These are phyloP conservation scores for Metschnikowia cerradonensis DNA, from an alignment of 805 yeast species.

Conservation along the genomic window DNA sequence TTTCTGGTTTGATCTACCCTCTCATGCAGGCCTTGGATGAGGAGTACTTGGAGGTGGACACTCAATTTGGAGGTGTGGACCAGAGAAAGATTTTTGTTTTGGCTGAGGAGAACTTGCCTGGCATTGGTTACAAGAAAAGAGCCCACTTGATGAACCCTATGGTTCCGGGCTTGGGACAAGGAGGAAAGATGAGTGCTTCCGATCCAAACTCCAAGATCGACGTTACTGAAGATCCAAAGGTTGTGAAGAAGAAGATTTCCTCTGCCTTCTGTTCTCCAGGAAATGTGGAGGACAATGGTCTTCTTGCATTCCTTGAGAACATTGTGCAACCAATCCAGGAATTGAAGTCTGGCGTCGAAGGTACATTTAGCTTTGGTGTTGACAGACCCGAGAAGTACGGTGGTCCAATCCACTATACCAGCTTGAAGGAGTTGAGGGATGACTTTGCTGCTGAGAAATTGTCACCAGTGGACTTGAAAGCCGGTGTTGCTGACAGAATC, in stretches of 20 bases:
- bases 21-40: slow-evolving; percentile 99
- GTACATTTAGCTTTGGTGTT: slow-evolving; percentile 62
- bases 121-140: slow-evolving; percentile 91
- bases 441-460: slow-evolving; percentile 73
- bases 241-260: slow-evolving; percentile 83
- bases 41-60: slow-evolving; percentile 81
- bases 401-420: slow-evolving; percentile 74
- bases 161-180: slow-evolving; percentile 97
- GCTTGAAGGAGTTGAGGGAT: slow-evolving; percentile 63
- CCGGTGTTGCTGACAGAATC: slow-evolving; percentile 85
- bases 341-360: slow-evolving; percentile 54
- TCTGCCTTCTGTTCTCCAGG: slow-evolving; percentile 97
- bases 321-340: slow-evolving; percentile 85
- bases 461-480: slow-evolving; percentile 89
- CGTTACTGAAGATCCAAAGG: slow-evolving; percentile 81
- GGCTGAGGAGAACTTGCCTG: slow-evolving; percentile 89
- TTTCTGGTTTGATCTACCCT: slow-evolving; percentile 93
- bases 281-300: slow-evolving; percentile 80
- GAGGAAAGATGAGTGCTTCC: slow-evolving; percentile 98
- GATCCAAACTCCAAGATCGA: slow-evolving; percentile 98
- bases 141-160: slow-evolving; percentile 98
- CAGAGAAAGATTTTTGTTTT: slow-evolving; percentile 96
- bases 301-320: slow-evolving; percentile 77
- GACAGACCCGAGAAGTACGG: slow-evolving; percentile 97
- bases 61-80: slow-evolving; percentile 98